These are phyloP conservation scores for Pseudocercospora macadamiae DNA, from an alignment of 2,329 filamentous ascomycete species.

Conservation along the genomic window DNA sequence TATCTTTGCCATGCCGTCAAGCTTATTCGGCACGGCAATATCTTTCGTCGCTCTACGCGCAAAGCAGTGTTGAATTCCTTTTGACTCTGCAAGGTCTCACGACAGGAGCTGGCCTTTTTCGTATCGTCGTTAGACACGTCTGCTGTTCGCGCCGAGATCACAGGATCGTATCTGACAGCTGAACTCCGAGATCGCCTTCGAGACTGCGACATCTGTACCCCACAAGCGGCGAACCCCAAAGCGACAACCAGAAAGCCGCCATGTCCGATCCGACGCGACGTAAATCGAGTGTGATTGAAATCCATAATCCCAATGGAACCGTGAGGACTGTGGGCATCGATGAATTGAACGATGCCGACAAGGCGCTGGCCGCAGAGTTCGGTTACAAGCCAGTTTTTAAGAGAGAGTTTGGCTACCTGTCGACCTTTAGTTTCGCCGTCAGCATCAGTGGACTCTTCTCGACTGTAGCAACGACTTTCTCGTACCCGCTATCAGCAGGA, in stretches of 20 bases:
- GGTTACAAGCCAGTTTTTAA: slow-evolving; percentile 54
- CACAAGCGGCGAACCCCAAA: background rate
- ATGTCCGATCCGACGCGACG: slow-evolving; percentile 15
- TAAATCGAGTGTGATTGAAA: slow-evolving; percentile 22
- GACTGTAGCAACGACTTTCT: slow-evolving; percentile 60
- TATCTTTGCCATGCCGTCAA: background rate
- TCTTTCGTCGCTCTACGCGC: background rate
- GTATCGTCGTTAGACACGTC: too few species aligned
- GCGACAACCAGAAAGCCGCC: background rate
- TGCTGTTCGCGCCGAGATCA: too few species aligned
- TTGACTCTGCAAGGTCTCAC: too few species aligned
- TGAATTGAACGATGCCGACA: slow-evolving; percentile 32
- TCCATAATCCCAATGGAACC: slow-evolving; percentile 18
- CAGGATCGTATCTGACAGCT: too few species aligned
- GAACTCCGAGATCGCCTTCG: too few species aligned
- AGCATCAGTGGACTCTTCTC: slow-evolving; percentile 60
- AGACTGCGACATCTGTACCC: too few species aligned
- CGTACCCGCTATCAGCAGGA: slow-evolving; percentile 57
- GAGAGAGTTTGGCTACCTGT: slow-evolving; percentile 61
- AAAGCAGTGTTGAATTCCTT: too few species aligned
- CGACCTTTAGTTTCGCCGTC: slow-evolving; percentile 64
- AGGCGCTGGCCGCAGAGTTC: slow-evolving; percentile 34
- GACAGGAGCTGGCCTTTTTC: too few species aligned
- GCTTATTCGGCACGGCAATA: background rate
- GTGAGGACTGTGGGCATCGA: slow-evolving; percentile 26